Conservation (phyloP, 768 basidiomycete genomes). For the Phylloporus arenicola region DNA sequence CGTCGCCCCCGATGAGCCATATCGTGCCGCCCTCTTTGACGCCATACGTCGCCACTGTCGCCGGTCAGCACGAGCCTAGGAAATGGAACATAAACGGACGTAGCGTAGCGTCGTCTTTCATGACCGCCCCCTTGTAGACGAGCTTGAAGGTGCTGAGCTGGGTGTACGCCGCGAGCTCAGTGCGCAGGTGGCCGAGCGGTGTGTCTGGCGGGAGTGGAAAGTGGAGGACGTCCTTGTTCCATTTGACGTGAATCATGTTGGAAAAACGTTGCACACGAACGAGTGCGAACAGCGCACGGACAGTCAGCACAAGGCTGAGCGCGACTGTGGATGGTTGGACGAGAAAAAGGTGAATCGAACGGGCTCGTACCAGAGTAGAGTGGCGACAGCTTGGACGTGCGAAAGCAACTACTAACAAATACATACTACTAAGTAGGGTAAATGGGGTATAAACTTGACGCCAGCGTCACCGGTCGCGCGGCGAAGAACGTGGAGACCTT, state of each 20-base stretch:
- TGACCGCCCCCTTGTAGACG: constrained; percentile 84
- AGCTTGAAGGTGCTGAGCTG: constrained; percentile 80
- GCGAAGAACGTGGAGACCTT: constrained; percentile 21
- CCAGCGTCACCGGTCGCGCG: constrained; percentile 19
- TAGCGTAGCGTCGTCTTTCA: constrained; percentile 74
- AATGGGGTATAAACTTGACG: neutral
- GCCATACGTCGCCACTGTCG: constrained; percentile 66
- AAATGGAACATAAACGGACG: constrained; percentile 36
- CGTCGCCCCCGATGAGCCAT: constrained; percentile 56
- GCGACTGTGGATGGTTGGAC: constrained; percentile 11
- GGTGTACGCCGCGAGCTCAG: constrained; percentile 66
- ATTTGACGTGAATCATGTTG: constrained; percentile 44
- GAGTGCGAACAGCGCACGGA: constrained; percentile 24
- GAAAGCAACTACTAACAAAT: too few relatives aligned
- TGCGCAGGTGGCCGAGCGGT: constrained; percentile 52
- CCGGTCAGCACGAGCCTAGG: neutral
- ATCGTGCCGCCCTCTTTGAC: constrained; percentile 66
- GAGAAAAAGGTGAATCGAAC: neutral
- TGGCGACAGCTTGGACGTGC: constrained; percentile 32
- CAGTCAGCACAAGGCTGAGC: constrained; percentile 32
- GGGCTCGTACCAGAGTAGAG: constrained; percentile 19
- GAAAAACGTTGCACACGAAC: constrained; percentile 2
- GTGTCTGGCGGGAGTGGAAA: constrained; percentile 50
- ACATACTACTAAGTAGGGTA: too few relatives aligned
- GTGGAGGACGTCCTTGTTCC: constrained; percentile 46